Conservation (phyloP, 768 basidiomycete species). For the Punctularia strigosozonata region DNA sequence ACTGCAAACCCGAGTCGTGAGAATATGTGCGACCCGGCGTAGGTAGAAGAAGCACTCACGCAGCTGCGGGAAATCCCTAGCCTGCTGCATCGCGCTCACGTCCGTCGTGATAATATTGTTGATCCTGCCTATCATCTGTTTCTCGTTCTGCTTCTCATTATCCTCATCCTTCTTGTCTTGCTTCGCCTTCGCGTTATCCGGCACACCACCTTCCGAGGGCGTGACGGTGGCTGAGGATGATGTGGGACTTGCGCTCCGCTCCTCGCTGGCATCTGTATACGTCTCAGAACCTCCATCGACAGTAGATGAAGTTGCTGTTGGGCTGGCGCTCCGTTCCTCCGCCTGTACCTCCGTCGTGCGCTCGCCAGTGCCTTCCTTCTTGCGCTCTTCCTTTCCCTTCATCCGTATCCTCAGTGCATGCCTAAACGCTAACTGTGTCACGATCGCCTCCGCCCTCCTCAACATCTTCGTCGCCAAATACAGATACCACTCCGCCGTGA, state of each 20-base stretch:
- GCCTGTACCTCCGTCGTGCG: background rate
- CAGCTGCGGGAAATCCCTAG: constrained; percentile 9
- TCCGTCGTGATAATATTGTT: constrained; percentile 13
- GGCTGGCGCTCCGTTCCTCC: no score
- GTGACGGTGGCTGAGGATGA: no score
- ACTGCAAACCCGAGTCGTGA: no score
- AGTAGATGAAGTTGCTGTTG: no score
- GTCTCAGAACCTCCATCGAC: background rate
- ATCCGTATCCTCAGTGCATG: constrained; percentile 28
- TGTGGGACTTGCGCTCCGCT: background rate
- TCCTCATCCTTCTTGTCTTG: constrained; percentile 4
- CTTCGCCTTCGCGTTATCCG: background rate
- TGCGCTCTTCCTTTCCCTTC: constrained; percentile 1
- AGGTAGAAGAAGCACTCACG: no score
- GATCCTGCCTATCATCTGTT: constrained; percentile 11
- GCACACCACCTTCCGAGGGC: background rate
- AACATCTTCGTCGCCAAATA: constrained; percentile 21
- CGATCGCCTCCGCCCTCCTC: constrained; percentile 14
- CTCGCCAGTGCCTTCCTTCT: background rate
- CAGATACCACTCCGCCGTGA: constrained; percentile 20
- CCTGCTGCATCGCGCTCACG: constrained; percentile 24
- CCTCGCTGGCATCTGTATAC: background rate
- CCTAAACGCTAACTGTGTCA: constrained; percentile 29
- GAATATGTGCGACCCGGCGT: no score
- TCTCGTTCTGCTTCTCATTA: constrained; percentile 1